These are phyloP conservation scores for Aureobasidium musti DNA, from an alignment of 2,329 filamentous ascomycete species.

Conservation along the genomic window DNA sequence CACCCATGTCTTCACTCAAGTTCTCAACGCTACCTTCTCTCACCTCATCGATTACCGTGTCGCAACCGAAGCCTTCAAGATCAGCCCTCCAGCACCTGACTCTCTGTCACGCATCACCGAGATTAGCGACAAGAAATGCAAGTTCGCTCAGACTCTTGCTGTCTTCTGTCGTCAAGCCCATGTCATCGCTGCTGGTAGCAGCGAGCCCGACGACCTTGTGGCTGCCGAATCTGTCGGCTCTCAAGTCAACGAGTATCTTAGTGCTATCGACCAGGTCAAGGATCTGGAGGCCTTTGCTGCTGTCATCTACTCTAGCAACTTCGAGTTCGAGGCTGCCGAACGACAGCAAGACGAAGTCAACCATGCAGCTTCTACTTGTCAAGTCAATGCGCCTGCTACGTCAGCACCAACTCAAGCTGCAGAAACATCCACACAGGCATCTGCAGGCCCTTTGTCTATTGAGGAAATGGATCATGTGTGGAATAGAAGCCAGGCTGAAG, in stretches of 20 bases:
- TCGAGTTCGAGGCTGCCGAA: conserved; percentile 54
- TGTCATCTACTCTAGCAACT: conserved; percentile 85
- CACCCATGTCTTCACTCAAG: conserved; percentile 76
- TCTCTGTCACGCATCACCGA: conserved; percentile 52
- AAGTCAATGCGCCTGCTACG: background rate
- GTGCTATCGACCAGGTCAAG: conserved; percentile 71
- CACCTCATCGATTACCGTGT: conserved; percentile 81
- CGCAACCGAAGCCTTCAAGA: conserved; percentile 74
- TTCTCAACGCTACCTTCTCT: conserved; percentile 86
- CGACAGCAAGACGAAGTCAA: background rate
- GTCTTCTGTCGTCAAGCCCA: conserved; percentile 90
- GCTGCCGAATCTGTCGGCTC: conserved; percentile 36
- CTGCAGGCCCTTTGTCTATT: background rate
- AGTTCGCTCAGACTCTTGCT: conserved; percentile 86
- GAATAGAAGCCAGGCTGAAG: conserved; percentile 1
- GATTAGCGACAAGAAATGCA: conserved; percentile 57
- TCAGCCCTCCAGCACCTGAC: conserved; percentile 38
- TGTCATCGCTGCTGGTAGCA: conserved; percentile 74
- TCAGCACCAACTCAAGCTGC: background rate
- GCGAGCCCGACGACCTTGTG: conserved; percentile 56
- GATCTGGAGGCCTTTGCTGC: conserved; percentile 83
- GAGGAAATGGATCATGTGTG: conserved; percentile 24
- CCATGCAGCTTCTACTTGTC: background rate
- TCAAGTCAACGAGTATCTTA: conserved; percentile 53
- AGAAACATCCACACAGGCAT: background rate